Base-by-base conservation (phyloP, 352 stramenopile genomes). In the Pythium phragmiticola region DNA sequence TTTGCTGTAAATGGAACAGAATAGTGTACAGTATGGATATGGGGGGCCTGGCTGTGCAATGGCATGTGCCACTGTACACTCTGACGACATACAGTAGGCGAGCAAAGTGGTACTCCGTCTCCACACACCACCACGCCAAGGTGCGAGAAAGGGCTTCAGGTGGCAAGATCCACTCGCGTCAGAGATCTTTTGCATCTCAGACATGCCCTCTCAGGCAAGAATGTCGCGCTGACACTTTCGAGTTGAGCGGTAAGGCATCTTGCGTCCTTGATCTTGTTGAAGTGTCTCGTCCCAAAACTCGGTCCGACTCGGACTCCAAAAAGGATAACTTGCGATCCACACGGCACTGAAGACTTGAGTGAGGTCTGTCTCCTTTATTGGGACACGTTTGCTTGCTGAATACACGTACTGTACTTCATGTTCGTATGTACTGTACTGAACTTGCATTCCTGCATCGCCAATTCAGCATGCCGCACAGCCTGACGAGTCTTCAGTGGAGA, bases 161-260 rank as follows among this genome's bases (percentile, higher is more conserved):
- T 57, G 51, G 34, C 5, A 46, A 17, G 33, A 33, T 47, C 14
- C 34, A 36, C 51, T 57, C 34, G 34, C 51, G 51, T 26, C 51
- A 47, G 51, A 30, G 51, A 57, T 57, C 51, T 57, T 57, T 17
- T 17, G 51, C 36, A 57, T 57, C 51, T 57, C 51, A 57, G 51
- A 57, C n/a, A 34, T 47, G 43, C 43, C 43, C 43, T 46, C 9
- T 46, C 39, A 19, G 17, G 13, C 39, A 19, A 46, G 13, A 17
- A n/a, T n/a, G 39, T 46, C 39, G 39, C 17, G 39, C 17, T 17
- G 37, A 30, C 7, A 39, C 34, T 13, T 7, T 17, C 43, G 43
- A 13, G 43, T 49, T 3, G 16, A 9, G 19, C 2, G 7, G 17
- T 49, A 13, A 13, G 19, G 39, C 39, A 46, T 46, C 13, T 46